Conservation (phyloP, 495 filamentous ascomycete species). For the Tetracladium marchalianum region DNA sequence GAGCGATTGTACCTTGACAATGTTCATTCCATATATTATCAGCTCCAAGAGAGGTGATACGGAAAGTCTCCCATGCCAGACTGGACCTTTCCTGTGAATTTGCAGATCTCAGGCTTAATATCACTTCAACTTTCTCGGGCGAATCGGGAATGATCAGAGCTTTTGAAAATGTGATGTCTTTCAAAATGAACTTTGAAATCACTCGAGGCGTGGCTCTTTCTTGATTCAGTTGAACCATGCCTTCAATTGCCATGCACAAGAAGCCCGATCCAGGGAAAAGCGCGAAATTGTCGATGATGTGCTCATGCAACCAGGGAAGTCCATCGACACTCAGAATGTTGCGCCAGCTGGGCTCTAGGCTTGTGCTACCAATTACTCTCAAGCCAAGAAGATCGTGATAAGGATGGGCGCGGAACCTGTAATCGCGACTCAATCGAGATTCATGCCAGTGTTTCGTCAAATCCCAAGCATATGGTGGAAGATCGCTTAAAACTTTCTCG, state of each 20-base stretch:
- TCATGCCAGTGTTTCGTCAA: conserved; percentile 20
- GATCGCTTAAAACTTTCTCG: conserved; percentile 21
- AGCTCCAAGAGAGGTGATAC: neutral
- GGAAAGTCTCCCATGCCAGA: neutral
- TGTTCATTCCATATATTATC: conserved; percentile 1
- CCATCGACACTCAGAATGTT: conserved; percentile 27
- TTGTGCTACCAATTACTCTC: conserved; percentile 34
- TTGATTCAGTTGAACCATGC: conserved; percentile 13
- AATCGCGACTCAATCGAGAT: conserved; percentile 18
- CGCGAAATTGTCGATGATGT: conserved; percentile 12
- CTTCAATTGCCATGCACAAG: conserved; percentile 31
- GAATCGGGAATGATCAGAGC: neutral
- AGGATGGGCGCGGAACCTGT: conserved; percentile 19
- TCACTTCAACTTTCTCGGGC: neutral
- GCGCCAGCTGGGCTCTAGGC: conserved; percentile 31
- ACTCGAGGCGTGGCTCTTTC: no score
- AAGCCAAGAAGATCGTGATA: conserved; percentile 29
- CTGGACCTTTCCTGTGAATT: no score
- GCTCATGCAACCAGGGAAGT: conserved; percentile 18
- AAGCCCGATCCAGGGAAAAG: conserved; percentile 31
- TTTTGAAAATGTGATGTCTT: neutral
- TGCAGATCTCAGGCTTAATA: no score
- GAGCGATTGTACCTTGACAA: neutral
- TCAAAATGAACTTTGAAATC: neutral
- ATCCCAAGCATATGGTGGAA: conserved; percentile 28